These are phyloP conservation scores for Cytidiella melzeri DNA, from an alignment of 768 basidiomycete species.

Conservation along the genomic window DNA sequence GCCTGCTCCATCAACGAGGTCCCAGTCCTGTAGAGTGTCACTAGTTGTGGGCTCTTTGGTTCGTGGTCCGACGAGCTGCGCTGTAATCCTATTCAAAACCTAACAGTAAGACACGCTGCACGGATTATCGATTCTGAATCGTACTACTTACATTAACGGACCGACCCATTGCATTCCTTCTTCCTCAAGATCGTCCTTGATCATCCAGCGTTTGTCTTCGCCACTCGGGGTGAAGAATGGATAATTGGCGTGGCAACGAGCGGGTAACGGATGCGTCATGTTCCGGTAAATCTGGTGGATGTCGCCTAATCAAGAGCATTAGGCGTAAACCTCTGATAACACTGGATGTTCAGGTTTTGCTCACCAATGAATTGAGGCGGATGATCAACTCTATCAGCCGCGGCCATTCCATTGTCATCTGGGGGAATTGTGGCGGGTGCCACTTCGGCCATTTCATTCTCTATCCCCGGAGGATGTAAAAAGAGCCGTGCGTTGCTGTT, in stretches of 20 bases:
- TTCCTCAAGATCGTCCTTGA: constrained; percentile 44
- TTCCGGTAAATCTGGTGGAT: constrained; percentile 30
- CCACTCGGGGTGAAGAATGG: constrained; percentile 72
- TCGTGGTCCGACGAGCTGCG: constrained; percentile 47
- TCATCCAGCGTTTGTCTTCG: constrained; percentile 58
- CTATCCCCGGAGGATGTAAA: constrained; percentile 64
- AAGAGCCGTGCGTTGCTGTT: constrained; percentile 67
- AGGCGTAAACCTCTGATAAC: neutral
- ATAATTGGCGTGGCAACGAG: constrained; percentile 50
- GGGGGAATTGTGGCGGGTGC: neutral
- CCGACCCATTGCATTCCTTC: constrained; percentile 71
- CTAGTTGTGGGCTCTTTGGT: constrained; percentile 32
- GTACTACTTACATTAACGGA: constrained; percentile 55
- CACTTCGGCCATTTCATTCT: constrained; percentile 18
- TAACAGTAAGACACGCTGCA: neutral
- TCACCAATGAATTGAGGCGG: too few species aligned
- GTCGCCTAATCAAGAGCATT: constrained; percentile 5
- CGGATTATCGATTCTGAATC: too few species aligned
- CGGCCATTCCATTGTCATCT: too few species aligned
- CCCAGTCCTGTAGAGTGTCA: constrained; percentile 39
- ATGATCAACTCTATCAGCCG: too few species aligned
- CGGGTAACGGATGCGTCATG: constrained; percentile 53
- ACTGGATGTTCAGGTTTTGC: too few species aligned
- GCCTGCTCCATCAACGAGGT: constrained; percentile 40
- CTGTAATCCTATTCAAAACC: constrained; percentile 43